phyloP scores from a whole-genome alignment of 2,329 filamentous ascomycete genomes.

The Onygenales sp. region DNA sequence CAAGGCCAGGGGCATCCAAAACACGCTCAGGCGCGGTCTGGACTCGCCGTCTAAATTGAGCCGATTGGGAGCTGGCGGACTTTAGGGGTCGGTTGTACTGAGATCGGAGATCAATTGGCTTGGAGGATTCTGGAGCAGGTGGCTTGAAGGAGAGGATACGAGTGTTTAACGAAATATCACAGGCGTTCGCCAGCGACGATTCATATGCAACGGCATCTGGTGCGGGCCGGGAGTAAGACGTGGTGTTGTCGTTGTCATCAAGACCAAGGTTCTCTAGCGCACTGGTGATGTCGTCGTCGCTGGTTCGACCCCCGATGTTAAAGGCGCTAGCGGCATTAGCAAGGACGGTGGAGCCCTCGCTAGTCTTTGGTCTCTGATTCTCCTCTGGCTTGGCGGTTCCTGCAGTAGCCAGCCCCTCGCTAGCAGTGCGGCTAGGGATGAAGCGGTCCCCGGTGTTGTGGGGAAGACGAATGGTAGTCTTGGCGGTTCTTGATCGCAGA shows the following conservation, averaged over 20 bases:
- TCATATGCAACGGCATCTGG: conserved; percentile 87
- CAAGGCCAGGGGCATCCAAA: conserved; percentile 85
- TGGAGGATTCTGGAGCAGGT: conserved; percentile 92
- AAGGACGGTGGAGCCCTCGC: conserved; percentile 67
- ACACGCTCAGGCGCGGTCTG: conserved; percentile 93
- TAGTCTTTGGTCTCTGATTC: conserved; percentile 63
- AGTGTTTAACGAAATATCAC: conserved; percentile 85
- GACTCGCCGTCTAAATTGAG: conserved; percentile 84
- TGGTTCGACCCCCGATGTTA: conserved; percentile 50
- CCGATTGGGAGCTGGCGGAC: conserved; percentile 60
- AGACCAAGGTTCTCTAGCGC: conserved; percentile 73
- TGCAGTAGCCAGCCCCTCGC: conserved; percentile 74
- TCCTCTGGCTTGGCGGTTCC: conserved; percentile 81
- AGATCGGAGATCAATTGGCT: conserved; percentile 91
- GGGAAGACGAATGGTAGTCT: conserved; percentile 58
- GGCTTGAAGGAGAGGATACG: conserved; percentile 98
- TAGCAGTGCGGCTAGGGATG: conserved; percentile 86
- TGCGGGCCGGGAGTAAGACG: conserved; percentile 65
- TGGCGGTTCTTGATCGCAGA: conserved; percentile 34
- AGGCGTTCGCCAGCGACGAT: conserved; percentile 80
- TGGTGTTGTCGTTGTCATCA: conserved; percentile 60
- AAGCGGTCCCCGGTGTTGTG: conserved; percentile 80
- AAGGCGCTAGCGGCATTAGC: conserved; percentile 62
- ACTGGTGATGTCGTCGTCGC: conserved; percentile 65
- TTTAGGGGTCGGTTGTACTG: conserved; percentile 97